Conservation (phyloP, 208 protist genomes). For the Naegleria fowleri region DNA sequence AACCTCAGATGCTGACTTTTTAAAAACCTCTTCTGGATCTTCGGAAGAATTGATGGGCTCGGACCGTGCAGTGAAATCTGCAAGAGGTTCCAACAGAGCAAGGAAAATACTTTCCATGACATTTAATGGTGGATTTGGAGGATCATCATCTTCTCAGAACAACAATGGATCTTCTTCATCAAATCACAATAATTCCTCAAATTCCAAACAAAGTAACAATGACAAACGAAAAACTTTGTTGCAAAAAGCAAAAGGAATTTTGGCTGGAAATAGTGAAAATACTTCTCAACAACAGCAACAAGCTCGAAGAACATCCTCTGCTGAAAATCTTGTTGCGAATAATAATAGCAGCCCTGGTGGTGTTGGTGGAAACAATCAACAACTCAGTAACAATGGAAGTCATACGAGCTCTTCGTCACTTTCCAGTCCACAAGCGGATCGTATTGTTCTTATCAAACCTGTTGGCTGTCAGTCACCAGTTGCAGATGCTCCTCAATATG, state of each 20-base stretch:
- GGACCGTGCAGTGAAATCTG: neutral
- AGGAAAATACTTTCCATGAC: neutral
- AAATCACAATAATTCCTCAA: neutral
- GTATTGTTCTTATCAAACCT: neutral
- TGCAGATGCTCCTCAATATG: neutral
- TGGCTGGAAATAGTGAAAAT: neutral
- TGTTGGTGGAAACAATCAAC: too few species aligned
- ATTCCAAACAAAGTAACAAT: neutral
- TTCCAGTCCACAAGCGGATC: too few species aligned
- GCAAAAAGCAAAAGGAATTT: conserved; percentile 3
- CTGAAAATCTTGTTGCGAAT: neutral
- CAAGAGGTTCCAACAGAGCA: neutral
- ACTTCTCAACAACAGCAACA: neutral
- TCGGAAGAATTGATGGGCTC: neutral
- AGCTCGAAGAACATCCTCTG: neutral
- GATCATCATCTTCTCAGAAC: neutral
- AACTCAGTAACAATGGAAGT: too few species aligned
- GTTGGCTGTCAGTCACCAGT: neutral
- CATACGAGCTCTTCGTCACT: too few species aligned
- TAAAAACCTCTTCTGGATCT: too few species aligned
- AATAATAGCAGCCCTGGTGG: neutral
- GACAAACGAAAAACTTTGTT: neutral
- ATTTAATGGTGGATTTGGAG: neutral
- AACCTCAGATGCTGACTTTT: neutral
- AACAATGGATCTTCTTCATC: neutral